A percentile compares a stretch with the other conserved stretches of the same genome.
phyloP scores from a whole-genome alignment of 108 stramenopile species.

The Schizochytrium sp. region DNA sequence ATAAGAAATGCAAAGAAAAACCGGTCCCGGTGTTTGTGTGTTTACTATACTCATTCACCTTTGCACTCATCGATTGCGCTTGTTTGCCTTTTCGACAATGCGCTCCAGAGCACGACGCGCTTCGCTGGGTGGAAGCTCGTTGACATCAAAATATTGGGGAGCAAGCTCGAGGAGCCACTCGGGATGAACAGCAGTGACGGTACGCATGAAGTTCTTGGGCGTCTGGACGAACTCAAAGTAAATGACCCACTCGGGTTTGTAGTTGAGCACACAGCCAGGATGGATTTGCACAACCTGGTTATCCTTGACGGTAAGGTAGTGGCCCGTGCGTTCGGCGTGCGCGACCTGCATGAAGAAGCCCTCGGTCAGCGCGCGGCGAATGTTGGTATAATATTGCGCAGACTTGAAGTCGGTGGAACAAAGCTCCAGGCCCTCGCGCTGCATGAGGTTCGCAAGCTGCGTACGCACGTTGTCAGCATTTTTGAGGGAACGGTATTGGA shows the following conservation, averaged over 20 bases:
- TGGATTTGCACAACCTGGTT: no score
- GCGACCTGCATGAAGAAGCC: constrained; percentile 95
- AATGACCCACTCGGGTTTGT: constrained; percentile 90
- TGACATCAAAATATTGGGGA: constrained; percentile 96
- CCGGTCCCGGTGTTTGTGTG: no score
- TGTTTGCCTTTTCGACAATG: constrained; percentile 4
- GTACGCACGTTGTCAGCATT: constrained; percentile 27
- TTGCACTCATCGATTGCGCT: no score
- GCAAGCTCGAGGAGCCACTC: constrained; percentile 94
- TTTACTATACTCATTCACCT: no score
- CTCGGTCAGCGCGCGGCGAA: constrained; percentile 74
- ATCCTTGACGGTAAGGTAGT: constrained; percentile 85
- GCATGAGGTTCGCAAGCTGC: constrained; percentile 27
- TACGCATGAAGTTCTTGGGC: constrained; percentile 93
- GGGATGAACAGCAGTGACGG: constrained; percentile 76
- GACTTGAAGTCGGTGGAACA: constrained; percentile 72
- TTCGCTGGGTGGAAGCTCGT: constrained; percentile 73
- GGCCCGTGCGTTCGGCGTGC: constrained; percentile 76
- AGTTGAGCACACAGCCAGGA: constrained; percentile 59
- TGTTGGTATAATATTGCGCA: constrained; percentile 71
- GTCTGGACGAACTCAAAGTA: constrained; percentile 98
- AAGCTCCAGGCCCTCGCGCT: constrained; percentile 65
- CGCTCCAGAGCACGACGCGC: constrained; percentile 46
- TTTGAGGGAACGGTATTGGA: constrained; percentile 62
- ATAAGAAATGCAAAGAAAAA: no score